These are phyloP conservation scores for Capronia epimyces DNA, from an alignment of 2,329 filamentous ascomycete genomes.

Conservation along the genomic window DNA sequence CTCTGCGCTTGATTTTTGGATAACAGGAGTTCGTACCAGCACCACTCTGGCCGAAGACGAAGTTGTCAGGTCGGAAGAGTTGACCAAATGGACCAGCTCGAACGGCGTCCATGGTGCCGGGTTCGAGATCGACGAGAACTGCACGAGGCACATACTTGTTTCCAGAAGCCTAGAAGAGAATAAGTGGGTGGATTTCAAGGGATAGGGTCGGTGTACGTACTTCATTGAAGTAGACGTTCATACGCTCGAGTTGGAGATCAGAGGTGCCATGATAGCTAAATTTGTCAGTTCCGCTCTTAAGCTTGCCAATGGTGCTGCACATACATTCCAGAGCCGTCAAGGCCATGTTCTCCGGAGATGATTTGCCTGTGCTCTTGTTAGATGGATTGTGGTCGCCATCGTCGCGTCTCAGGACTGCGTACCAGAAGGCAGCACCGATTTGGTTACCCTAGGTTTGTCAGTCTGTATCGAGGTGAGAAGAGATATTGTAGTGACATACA, in stretches of 20 bases:
- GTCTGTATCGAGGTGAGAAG: slow-evolving; percentile 32
- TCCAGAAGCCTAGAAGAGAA: slow-evolving; percentile 64
- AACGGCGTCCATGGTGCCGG: slow-evolving; percentile 99
- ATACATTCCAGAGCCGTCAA: slow-evolving; percentile 94
- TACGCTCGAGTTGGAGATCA: slow-evolving; percentile 98
- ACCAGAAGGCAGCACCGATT: slow-evolving; percentile 99
- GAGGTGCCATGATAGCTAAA: slow-evolving; percentile 91
- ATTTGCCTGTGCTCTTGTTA: slow-evolving; percentile 59
- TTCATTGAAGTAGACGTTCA: slow-evolving; percentile 99
- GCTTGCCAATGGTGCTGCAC: slow-evolving; percentile 38
- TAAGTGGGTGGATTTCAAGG: slow-evolving; percentile 6
- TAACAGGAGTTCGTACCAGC: slow-evolving; percentile 53
- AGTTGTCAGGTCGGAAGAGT: slow-evolving; percentile 99
- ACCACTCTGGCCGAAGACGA: slow-evolving; percentile 98
- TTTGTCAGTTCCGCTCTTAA: slow-evolving; percentile 3
- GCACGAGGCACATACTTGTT: slow-evolving; percentile 99
- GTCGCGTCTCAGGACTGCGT: slow-evolving; percentile 37
- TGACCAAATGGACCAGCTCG: slow-evolving; percentile 96
- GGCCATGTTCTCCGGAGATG: slow-evolving; percentile 87
- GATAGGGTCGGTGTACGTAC: slow-evolving; percentile 40
- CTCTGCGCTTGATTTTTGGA: background rate
- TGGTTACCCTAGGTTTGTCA: slow-evolving; percentile 78
- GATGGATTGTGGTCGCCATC: slow-evolving; percentile 26
- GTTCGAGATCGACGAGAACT: slow-evolving; percentile 98
- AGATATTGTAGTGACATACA: slow-evolving; percentile 55